Base-by-base conservation (phyloP, 2,329 filamentous ascomycete genomes). In the Beauveria scarabaeidicola region DNA sequence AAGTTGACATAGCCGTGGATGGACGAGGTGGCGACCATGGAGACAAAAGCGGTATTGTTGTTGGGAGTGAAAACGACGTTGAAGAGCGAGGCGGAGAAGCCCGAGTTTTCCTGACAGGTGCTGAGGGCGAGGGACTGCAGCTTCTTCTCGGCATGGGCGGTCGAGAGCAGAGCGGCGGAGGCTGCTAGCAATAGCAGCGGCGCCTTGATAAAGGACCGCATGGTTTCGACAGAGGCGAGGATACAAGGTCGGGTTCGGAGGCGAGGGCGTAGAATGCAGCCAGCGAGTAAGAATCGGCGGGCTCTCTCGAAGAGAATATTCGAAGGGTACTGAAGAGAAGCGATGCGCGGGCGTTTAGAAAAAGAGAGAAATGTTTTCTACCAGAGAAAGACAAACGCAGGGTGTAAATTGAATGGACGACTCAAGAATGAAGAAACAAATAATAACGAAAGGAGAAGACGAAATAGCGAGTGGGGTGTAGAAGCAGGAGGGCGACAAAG, bases 61-160 rank as follows among this genome's bases (percentile, higher is more conserved):
- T 81, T 77, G 36, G 89, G 88, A 1, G 87, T 90, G 74, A 90
- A 90, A 64, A 84, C 77, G 72, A 96, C 88, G 66, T 95, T 88
- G 83, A 97, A 96, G 61, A 94, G 81, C 66, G 88, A 91, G 67
- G 92, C 91, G 5, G 89, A 89, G 74, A 97, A 95, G 69, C 86
- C 87, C 29, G 89, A 93, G 74, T 93, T 87, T 61, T 85, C 78
- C 79, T 92, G 89, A 75, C 92, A 97, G 51, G 88, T 82, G 73
- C 90, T 91, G 66, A 97, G 82, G 27, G 92, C 95, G 70, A 83
- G 89, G 59, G 92, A 94, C 67, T 86, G 80, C 68, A 97, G 88
- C 69, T 90, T 78, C 64, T 80, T 81, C 69, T 84, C 79, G 63
- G 84, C 88, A 61, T 82, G 68, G 19, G 77, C 80, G 61, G 82